Conservation (phyloP, 2,329 filamentous ascomycete species). For the Botrytis deweyae region DNA sequence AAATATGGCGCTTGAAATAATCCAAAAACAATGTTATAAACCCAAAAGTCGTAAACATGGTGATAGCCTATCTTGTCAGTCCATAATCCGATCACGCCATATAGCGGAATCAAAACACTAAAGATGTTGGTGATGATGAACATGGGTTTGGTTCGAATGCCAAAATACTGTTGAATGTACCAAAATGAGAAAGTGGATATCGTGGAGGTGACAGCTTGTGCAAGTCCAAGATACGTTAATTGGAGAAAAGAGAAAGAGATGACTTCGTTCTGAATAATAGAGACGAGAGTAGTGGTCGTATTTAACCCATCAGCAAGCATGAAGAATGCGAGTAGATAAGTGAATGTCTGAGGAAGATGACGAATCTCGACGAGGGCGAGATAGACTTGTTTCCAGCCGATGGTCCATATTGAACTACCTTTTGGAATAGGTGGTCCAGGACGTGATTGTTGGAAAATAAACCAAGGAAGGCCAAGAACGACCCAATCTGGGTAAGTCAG, state of each 20-base stretch:
- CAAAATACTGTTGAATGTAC: conserved; percentile 45
- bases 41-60: conserved; percentile 43
- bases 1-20: conserved; percentile 46
- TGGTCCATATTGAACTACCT: conserved; percentile 43
- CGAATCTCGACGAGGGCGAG: conserved; percentile 42
- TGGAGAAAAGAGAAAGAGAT: conserved; percentile 45
- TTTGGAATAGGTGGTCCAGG: conserved; percentile 43
- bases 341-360: conserved; percentile 44
- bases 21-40: conserved; percentile 46
- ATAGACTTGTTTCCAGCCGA: conserved; percentile 46
- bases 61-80: conserved; percentile 44
- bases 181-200: conserved; percentile 44
- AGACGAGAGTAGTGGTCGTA: conserved; percentile 43
- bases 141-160: conserved; percentile 44
- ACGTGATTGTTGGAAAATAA: conserved; percentile 44
- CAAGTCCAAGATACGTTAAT: conserved; percentile 44
- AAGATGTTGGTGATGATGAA: conserved; percentile 46
- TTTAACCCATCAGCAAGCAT: conserved; percentile 45
- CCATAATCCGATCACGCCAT: conserved; percentile 46
- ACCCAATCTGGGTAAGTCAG: conserved; percentile 42
- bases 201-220: conserved; percentile 43
- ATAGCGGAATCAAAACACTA: conserved; percentile 44
- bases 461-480: conserved; percentile 45
- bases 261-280: conserved; percentile 44
- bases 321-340: conserved; percentile 45